Percentiles rank a stretch among this genome's conserved stretches.
These are phyloP conservation scores for Tagetes erecta DNA, from an alignment of 129 eudicot species.

Conservation along the genomic window DNA sequence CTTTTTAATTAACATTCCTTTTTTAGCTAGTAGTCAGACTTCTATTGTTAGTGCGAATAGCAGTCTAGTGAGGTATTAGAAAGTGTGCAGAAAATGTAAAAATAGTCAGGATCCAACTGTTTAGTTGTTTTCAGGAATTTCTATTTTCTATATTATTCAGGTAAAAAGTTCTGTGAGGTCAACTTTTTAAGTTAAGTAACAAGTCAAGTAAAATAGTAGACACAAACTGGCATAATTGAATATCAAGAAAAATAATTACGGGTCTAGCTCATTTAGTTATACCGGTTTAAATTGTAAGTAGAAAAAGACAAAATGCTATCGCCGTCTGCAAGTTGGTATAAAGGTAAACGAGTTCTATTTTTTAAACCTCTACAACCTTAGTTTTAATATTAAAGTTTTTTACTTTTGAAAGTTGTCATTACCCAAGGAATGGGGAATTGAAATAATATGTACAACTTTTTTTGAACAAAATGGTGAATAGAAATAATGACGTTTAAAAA, in stretches of 20 bases:
- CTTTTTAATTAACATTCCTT: background rate
- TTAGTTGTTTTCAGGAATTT: background rate
- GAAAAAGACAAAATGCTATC: background rate
- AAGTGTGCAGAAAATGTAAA: slow-evolving; percentile 6
- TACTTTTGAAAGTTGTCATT: background rate
- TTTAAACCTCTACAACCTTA: background rate
- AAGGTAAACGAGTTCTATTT: background rate
- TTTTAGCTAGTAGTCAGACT: slow-evolving; percentile 10
- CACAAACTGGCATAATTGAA: background rate
- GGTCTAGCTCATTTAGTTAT: background rate
- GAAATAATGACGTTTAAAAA: background rate
- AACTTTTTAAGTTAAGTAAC: background rate
- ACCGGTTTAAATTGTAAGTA: background rate
- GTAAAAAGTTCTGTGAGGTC: background rate
- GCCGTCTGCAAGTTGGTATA: background rate
- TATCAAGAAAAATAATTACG: background rate
- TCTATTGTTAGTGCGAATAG: background rate
- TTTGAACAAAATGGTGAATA: background rate
- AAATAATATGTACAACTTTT: background rate
- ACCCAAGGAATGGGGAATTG: background rate
- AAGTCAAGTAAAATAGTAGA: background rate
- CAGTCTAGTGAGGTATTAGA: background rate
- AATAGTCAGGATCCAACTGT: slow-evolving; percentile 5
- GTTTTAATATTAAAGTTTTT: background rate
- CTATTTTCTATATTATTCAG: background rate